Evolutionary conservation across 371 early-diverging fungal genomes (phyloP).

Genomic region (Apophysomyces variabilis): DNA sequence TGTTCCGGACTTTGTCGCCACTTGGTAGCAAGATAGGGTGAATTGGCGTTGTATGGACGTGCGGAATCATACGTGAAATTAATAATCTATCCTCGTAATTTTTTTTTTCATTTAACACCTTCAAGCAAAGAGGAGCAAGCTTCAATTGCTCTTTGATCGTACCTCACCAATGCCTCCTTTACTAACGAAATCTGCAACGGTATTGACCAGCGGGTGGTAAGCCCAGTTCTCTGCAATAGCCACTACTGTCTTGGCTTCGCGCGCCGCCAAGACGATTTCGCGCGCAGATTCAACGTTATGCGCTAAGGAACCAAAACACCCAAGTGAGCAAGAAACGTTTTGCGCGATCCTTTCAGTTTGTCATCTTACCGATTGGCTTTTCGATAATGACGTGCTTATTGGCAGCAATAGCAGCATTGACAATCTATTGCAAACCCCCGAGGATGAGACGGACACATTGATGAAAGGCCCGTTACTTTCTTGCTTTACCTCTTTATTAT

Average conservation of each 20-base stretch:
- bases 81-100: slow-evolving; percentile 28
- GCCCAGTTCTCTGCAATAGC: slow-evolving; percentile 55
- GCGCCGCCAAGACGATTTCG: slow-evolving; percentile 39
- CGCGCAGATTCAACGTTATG: slow-evolving; percentile 48
- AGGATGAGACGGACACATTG: no score
- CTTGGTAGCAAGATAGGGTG: slow-evolving; percentile 44
- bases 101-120: no score
- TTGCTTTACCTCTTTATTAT: slow-evolving; percentile 41
- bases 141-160: background rate
- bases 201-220: slow-evolving; percentile 39
- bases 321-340: no score
- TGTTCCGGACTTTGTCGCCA: slow-evolving; percentile 58
- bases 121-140: background rate
- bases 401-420: slow-evolving; percentile 47
- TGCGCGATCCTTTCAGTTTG: no score
- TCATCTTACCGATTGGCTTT: slow-evolving; percentile 50
- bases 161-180: slow-evolving; percentile 52
- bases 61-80: slow-evolving; percentile 52
- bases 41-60: slow-evolving; percentile 46
- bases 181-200: slow-evolving; percentile 42
- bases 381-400: slow-evolving; percentile 54
- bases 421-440: slow-evolving; percentile 22
- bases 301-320: slow-evolving; percentile 23
- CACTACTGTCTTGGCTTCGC: slow-evolving; percentile 41
- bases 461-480: no score